A percentile compares a stretch with the other conserved stretches of the same genome.
These are phyloP conservation scores for Acidomyces sp. DNA, from an alignment of 495 filamentous ascomycete species.

Conservation along the genomic window DNA sequence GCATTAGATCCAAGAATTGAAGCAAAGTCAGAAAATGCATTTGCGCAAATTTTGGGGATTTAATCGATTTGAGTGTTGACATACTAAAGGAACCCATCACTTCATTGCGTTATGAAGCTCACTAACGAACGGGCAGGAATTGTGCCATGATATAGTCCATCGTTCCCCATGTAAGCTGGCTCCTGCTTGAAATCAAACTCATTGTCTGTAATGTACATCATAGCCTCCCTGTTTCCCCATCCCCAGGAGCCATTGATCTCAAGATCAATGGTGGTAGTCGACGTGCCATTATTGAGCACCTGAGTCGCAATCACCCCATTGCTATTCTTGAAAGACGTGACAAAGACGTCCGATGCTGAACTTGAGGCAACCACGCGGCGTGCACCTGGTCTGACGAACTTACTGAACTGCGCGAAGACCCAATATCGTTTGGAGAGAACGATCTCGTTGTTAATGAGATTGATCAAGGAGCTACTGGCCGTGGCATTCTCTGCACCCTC, in stretches of 20 bases:
- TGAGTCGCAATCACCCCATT: slow-evolving; percentile 35
- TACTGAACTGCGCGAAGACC: slow-evolving; percentile 38
- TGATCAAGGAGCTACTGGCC: slow-evolving; percentile 18
- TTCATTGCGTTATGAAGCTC: too few species aligned
- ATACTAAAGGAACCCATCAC: too few species aligned
- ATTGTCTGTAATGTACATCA: too few species aligned
- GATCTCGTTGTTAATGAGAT: slow-evolving; percentile 32
- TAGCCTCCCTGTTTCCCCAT: too few species aligned
- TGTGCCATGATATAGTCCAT: too few species aligned
- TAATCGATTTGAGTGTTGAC: too few species aligned
- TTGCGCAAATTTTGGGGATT: too few species aligned
- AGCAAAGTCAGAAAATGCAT: too few species aligned
- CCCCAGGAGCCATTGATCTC: too few species aligned
- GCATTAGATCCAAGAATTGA: neutral
- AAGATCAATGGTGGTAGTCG: slow-evolving; percentile 6
- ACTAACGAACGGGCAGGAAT: too few species aligned
- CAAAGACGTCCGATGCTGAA: slow-evolving; percentile 21
- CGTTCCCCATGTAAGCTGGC: too few species aligned
- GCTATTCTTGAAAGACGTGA: slow-evolving; percentile 37
- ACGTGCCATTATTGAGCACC: slow-evolving; percentile 34
- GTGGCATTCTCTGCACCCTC: slow-evolving; percentile 31
- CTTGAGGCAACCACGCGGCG: slow-evolving; percentile 30
- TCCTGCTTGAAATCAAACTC: too few species aligned
- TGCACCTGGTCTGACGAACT: slow-evolving; percentile 37
- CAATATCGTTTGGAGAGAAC: slow-evolving; percentile 32